A percentile compares a stretch with the other conserved stretches of the same genome.
These are phyloP conservation scores for Alternaria sp. DNA, from an alignment of 2,329 filamentous ascomycete species.

Conservation along the genomic window DNA sequence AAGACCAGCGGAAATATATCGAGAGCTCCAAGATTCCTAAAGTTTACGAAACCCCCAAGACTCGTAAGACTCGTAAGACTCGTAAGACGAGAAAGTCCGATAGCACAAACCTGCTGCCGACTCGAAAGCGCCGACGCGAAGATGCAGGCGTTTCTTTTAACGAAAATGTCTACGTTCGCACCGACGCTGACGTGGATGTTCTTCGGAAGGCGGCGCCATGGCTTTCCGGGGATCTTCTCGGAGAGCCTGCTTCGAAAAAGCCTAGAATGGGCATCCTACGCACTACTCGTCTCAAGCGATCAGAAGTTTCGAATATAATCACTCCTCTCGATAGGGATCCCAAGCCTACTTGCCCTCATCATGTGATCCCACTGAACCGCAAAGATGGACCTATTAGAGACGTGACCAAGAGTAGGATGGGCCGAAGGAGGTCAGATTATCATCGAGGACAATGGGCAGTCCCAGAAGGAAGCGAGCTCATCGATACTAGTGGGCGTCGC, in stretches of 20 bases:
- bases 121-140: constrained; percentile 12
- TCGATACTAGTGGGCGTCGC: not conserved
- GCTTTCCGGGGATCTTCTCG: not conserved
- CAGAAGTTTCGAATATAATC: not conserved
- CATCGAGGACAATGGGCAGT: not conserved
- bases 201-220: constrained; percentile 3
- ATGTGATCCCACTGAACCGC: not conserved
- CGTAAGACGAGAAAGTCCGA: not conserved
- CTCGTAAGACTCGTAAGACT: not conserved
- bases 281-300: not conserved
- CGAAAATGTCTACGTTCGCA: constrained; percentile 5
- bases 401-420: not conserved
- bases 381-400: not conserved
- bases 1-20: not conserved
- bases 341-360: not conserved
- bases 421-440: not conserved
- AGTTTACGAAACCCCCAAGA: not conserved
- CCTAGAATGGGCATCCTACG: not conserved
- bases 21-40: not conserved
- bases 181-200: constrained; percentile 16
- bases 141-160: constrained; percentile 7
- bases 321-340: not conserved
- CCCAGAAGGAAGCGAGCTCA: not conserved
- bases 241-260: not conserved
- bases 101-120: not conserved